Evolutionary conservation across 495 filamentous ascomycete species (phyloP), one percentile per base, ranked within the genome.

Genomic region (Penicillium verhagenii): DNA sequence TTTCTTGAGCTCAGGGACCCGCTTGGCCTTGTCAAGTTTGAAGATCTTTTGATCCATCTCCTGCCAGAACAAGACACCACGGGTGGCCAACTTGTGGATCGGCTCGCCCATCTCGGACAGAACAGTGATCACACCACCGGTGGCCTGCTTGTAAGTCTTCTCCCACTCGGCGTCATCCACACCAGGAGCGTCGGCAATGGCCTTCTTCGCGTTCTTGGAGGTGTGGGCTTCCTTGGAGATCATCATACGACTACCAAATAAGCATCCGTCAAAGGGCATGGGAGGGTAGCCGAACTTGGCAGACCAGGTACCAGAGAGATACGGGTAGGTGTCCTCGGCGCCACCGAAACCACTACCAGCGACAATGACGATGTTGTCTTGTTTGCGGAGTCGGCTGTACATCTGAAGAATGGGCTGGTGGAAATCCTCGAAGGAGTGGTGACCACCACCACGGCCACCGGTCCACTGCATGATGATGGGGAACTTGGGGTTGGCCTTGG

Each of bases 11-110:
- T 96, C 94, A 6, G 90, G 85, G 5, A 97, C 75, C 47, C 93
- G 88, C 74, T 97, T 97, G 50, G 89, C 89, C 73, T 96, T 96
- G 72, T 96, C 92, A 19, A 98, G 79, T 72, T 86, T 90, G 82
- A 98, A 98, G 60, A 98, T 96, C 67, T 93, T 96, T 68, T 90
- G 83, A 61, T 98, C 94, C 90, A 98, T 95, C 70, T 98, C 94
- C 52, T 91, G 86, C 94, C 94, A 98, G 73, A 98, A 94, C 38
- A 82, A 75, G 25, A 98, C 92, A 78, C 94, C 94, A 39, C 94
- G 83, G 21, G 94, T 98, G 20, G 94, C 94, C 53, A 98, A 80
- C 74, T 97, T 97, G 78, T 98, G 94, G 56, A 98, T 98, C 9
- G 94, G 94, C 76, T 98, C 94, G 33, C 94, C 94, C 94, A 98